Conservation (phyloP, 345 rosid species). For the Eucalyptus urophylla region DNA sequence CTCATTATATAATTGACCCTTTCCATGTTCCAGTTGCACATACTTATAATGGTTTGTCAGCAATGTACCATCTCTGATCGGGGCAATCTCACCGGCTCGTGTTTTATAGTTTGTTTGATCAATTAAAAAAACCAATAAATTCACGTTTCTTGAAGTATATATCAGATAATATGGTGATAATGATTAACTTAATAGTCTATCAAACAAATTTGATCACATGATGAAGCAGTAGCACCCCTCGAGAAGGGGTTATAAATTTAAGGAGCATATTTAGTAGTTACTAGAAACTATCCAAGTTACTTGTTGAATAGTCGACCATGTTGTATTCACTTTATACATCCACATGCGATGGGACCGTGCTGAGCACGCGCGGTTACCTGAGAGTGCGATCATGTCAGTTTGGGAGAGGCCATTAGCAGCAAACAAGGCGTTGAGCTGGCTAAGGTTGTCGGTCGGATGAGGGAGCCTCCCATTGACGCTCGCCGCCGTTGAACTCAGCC, state of each 20-base stretch:
- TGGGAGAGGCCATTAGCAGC: conserved; percentile 44
- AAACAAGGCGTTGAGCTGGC: conserved; percentile 46
- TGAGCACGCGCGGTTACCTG: conserved; percentile 19
- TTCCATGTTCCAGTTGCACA: neutral
- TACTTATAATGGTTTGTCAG: neutral
- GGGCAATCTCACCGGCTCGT: neutral
- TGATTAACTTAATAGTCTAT: neutral
- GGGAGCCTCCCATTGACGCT: conserved; percentile 62
- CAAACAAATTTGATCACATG: neutral
- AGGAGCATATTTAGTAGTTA: neutral
- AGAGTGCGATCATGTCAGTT: conserved; percentile 80
- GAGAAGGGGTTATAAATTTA: neutral
- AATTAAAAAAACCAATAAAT: neutral
- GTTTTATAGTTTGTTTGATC: neutral
- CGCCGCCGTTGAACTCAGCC: conserved; percentile 42
- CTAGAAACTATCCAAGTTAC: neutral
- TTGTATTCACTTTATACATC: neutral
- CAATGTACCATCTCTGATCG: neutral
- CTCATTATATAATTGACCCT: neutral
- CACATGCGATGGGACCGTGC: neutral
- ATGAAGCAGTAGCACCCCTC: neutral
- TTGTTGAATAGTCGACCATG: neutral
- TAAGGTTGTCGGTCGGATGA: conserved; percentile 35
- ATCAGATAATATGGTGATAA: neutral
- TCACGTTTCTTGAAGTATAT: neutral